Base-by-base conservation (phyloP, 768 basidiomycete species). In the Jaapia argillacea region DNA sequence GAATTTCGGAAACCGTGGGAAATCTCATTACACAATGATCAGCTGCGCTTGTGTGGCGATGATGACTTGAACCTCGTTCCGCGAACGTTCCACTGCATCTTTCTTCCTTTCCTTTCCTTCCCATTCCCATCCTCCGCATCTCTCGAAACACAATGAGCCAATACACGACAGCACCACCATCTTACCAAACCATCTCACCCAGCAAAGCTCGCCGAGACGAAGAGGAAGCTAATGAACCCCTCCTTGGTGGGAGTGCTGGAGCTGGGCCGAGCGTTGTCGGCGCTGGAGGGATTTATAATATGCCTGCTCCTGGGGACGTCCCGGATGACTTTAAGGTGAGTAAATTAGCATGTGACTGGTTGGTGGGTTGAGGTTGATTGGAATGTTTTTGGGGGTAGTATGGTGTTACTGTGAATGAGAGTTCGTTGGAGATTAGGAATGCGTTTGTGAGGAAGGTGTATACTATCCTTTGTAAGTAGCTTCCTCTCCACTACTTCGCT, bases 291-390 rank as follows among this genome's bases (percentile, higher is more conserved):
- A 71, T 79, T 51, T 85, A 74, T 50, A 76, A 91, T 63, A 86
- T 91, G 51, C 81, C 88, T 4, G 69, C 64, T 22, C 66, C 65
- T 25, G 86, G 75, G 38, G 89, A 91, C 50, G 55, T 91, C 38
- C 89, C 88, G 0, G 92, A 94, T 54, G 93, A 96, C 61, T 96
- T 96, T 77, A 90, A 93, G 75, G 87, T 87, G 47, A 20, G 65
- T 54, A 2, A 21, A 4, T 40, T 25, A 36, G 50, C 53, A 7
- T 52, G 52, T 26, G 49, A 50, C 18, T 50, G 51, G 18, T 14
- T 18, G 13, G 25, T n/a, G n/a, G 50, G 53, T 12, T 52, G 52
- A 24, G 49, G 50, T 16, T 50, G 51, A 20, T 14, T 18, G 13
- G 25, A 14, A 13, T 23, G 5, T 22, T 23, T n/a, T n/a, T n/a